Percentiles rank a stretch among this genome's conserved stretches.
Conservation (phyloP, 202 grass and related monocot genomes). For the Brachypodium distachyon region DNA sequence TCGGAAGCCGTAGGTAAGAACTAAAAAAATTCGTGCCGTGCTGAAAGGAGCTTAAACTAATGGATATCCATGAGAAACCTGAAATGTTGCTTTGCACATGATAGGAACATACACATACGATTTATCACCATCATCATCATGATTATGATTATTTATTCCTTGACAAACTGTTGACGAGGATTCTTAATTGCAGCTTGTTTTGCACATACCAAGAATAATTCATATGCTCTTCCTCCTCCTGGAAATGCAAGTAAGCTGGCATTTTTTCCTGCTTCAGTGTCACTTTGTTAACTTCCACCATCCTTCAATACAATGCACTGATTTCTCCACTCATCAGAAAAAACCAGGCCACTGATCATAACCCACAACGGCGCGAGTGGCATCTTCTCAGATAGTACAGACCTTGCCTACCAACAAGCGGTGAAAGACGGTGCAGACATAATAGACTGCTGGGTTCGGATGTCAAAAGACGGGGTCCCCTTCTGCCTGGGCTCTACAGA, state of each 20-base stretch:
- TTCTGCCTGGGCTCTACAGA: conserved; percentile 67
- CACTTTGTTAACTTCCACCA: background rate
- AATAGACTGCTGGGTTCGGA: conserved; percentile 73
- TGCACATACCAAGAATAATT: conserved; percentile 47
- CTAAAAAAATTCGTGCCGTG: background rate
- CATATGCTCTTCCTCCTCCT: conserved; percentile 20
- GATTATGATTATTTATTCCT: background rate
- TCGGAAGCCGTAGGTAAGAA: conserved; percentile 68
- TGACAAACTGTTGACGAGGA: conserved; percentile 9
- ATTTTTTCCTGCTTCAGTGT: background rate
- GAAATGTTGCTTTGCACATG: background rate
- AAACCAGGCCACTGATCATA: conserved; percentile 53
- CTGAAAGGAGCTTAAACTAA: conserved; percentile 3
- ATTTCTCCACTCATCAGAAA: background rate
- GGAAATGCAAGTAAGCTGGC: conserved; percentile 27
- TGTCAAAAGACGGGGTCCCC: conserved; percentile 64
- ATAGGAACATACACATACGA: background rate
- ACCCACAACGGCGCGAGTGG: conserved; percentile 78
- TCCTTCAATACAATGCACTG: background rate
- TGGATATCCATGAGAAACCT: conserved; percentile 12
- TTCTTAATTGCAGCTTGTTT: conserved; percentile 64
- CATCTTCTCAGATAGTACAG: conserved; percentile 52
- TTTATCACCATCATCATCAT: background rate
- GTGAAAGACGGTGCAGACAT: conserved; percentile 68
- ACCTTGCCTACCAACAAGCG: conserved; percentile 68